Evolutionary conservation across 176 grass and related monocot genomes (phyloP).

Genomic region (Themeda triandra): DNA sequence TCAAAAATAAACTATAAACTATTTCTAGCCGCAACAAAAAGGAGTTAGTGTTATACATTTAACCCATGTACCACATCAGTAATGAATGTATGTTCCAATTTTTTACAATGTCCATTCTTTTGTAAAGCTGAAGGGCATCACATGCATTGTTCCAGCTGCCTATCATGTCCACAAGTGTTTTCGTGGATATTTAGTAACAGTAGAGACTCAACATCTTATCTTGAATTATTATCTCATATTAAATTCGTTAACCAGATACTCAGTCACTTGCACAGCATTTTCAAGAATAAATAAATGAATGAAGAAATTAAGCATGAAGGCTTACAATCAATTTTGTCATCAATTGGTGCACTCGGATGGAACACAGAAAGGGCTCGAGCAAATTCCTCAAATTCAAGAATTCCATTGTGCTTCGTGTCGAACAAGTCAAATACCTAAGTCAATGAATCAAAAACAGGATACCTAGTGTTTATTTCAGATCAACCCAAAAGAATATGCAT

Average conservation of each 20-base stretch:
- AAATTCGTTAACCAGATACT: background rate
- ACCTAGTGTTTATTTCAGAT: background rate
- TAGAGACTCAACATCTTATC: background rate
- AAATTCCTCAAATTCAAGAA: conserved; percentile 81
- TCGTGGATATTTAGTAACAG: background rate
- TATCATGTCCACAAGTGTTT: background rate
- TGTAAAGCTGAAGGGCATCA: background rate
- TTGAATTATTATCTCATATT: background rate
- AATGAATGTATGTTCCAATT: background rate
- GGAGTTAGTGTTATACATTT: background rate
- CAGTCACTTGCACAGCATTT: background rate
- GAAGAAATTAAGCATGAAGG: background rate
- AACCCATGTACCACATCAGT: background rate
- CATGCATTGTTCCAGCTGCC: background rate
- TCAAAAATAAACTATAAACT: conserved; percentile 1
- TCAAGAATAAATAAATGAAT: background rate
- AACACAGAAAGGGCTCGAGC: conserved; percentile 76
- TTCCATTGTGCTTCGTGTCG: conserved; percentile 74
- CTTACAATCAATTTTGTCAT: conserved; percentile 88
- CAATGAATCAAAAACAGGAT: conserved; percentile 27
- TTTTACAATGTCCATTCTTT: background rate
- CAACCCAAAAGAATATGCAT: background rate
- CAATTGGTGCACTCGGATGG: conserved; percentile 66
- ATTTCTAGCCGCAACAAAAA: background rate
- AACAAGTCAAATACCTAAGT: conserved; percentile 80